These are phyloP conservation scores for Bretschneidera sinensis DNA, from an alignment of 345 rosid genomes.

Conservation along the genomic window DNA sequence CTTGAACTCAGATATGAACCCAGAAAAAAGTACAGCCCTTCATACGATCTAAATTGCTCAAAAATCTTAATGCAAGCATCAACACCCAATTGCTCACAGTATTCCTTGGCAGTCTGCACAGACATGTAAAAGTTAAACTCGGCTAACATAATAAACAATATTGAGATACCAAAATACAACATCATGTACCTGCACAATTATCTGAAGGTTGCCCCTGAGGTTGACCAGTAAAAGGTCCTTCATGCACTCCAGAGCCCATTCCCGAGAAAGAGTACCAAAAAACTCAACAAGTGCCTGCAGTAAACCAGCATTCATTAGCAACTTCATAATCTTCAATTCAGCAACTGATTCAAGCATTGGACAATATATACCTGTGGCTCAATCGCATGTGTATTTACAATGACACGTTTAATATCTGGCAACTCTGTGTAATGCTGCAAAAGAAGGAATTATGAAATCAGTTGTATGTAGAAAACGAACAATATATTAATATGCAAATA, in stretches of 20 bases:
- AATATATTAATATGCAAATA: neutral
- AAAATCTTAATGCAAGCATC: constrained; percentile 91
- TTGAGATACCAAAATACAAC: constrained; percentile 13
- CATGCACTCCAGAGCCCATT: constrained; percentile 99
- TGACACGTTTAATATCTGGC: constrained; percentile 97
- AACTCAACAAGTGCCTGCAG: constrained; percentile 94
- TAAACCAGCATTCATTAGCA: constrained; percentile 16
- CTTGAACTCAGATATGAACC: constrained; percentile 98
- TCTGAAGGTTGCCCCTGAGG: constrained; percentile 93
- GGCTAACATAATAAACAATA: constrained; percentile 5
- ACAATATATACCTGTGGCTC: constrained; percentile 83
- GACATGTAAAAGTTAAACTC: constrained; percentile 18
- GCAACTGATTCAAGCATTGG: constrained; percentile 13
- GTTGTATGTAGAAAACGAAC: constrained; percentile 9
- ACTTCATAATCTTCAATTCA: constrained; percentile 11
- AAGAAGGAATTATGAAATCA: constrained; percentile 15
- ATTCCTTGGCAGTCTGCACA: constrained; percentile 92
- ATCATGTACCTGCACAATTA: constrained; percentile 79
- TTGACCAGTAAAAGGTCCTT: constrained; percentile 94
- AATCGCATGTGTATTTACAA: constrained; percentile 98
- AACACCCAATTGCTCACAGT: constrained; percentile 94
- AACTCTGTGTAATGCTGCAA: constrained; percentile 96
- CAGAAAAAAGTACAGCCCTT: constrained; percentile 94
- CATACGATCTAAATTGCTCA: constrained; percentile 97
- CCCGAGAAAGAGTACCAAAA: constrained; percentile 94